Evolutionary conservation across 2,329 filamentous ascomycete genomes (phyloP), one percentile per base, ranked within the genome.

Genomic region (Colletotrichum sp.): DNA sequence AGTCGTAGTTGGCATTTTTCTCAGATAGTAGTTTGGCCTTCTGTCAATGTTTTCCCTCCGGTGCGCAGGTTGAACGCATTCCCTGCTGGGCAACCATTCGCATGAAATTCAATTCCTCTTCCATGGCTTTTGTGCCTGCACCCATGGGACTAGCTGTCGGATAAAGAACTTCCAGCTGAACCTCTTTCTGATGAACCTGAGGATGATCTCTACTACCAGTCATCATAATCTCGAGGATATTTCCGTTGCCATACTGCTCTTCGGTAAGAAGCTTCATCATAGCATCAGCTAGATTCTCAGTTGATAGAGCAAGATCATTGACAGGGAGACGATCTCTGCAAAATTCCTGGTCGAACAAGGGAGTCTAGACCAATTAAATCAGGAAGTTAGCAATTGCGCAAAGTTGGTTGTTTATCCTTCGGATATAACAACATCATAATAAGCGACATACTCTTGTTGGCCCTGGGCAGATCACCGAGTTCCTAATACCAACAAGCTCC

Each of bases 181-280:
- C 78, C 34, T 78, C 72, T 12, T 77, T 71, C n/a, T 75, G 64
- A 18, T 66, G 63, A 49, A 80, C 65, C 16, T 57, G 32, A 4
- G 59, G 59, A 21, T 77, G 60, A 18, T 74, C 75, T 49, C 36
- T 67, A 24, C 64, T 71, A 44, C 75, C 78, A 13, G 68, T 30
- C 71, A 74, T 70, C 76, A 78, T 72, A n/a, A 76, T 70, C 75
- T 80, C 78, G 16, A 79, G 34, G 18, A 78, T 67, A 32, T 76
- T 78, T n/a, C 78, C 78, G 36, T 80, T 71, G 39, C 75, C 78
- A 57, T 78, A 79, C 52, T 78, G 72, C 21, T 72, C 59, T 28
- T 77, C 76, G 1, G 68, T 69, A 4, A 79, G 49, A 6, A 77
- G 30, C 13, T 39, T 21, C 34, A 79, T 72, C 70, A 80, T 77